Evolutionary conservation across 768 basidiomycete species (phyloP).

Genomic region (Leccinum longicurvipes): DNA sequence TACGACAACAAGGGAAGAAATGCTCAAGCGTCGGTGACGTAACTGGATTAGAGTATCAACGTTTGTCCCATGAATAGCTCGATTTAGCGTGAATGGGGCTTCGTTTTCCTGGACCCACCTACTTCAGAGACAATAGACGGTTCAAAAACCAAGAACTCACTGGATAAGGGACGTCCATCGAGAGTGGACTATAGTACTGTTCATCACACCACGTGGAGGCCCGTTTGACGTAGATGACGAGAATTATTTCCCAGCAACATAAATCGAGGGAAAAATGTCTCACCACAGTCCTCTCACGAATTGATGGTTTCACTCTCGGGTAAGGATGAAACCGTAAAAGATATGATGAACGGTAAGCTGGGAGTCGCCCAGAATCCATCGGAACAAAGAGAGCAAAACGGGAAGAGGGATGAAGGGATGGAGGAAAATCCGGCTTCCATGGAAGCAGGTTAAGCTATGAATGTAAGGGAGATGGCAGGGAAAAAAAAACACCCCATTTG

Average conservation of each 20-base stretch:
- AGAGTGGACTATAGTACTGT: not conserved
- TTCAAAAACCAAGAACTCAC: slow-evolving; percentile 5
- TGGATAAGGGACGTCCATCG: not conserved
- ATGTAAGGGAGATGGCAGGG: not conserved
- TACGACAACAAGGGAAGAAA: slow-evolving; percentile 22
- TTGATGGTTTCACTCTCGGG: slow-evolving; percentile 20
- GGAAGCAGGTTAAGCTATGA: not conserved
- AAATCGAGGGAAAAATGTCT: not conserved
- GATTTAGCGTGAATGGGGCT: not conserved
- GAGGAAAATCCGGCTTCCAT: not conserved
- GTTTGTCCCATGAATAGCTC: slow-evolving; percentile 7
- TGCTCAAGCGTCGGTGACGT: slow-evolving; percentile 14
- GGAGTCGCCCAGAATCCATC: slow-evolving; percentile 20
- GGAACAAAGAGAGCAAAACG: not conserved
- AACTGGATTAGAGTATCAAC: not conserved
- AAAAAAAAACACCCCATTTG: slow-evolving; percentile 13
- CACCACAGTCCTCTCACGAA: slow-evolving; percentile 26
- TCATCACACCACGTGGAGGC: not conserved
- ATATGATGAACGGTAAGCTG: slow-evolving; percentile 30
- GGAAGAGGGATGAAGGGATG: not conserved
- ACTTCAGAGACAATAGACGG: not conserved
- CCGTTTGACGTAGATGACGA: slow-evolving; percentile 9
- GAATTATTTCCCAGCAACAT: slow-evolving; percentile 5
- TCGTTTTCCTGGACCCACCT: slow-evolving; percentile 9
- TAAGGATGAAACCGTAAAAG: slow-evolving; percentile 29